Percentiles rank a stretch among this genome's conserved stretches.
Evolutionary conservation across 2,329 filamentous ascomycete species (phyloP).

Genomic region (Neofusicoccum umdonicola): DNA sequence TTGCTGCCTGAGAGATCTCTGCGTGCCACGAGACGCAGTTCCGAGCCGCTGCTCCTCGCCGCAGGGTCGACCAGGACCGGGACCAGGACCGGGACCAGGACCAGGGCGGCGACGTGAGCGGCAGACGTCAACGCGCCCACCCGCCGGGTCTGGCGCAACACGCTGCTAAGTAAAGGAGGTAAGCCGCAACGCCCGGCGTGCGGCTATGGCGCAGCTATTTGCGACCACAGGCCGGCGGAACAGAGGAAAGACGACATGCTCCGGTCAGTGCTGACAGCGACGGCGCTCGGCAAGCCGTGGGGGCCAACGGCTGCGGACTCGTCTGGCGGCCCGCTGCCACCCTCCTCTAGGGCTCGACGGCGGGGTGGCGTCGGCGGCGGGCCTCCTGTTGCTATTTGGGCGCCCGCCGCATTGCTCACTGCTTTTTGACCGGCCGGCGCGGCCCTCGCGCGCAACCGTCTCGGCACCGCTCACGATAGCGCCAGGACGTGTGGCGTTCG

Average conservation of each 20-base stretch:
- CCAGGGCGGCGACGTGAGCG: neutral
- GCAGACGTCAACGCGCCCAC: neutral
- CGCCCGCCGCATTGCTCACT: neutral
- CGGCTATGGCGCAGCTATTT: conserved; percentile 11
- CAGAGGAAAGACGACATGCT: neutral
- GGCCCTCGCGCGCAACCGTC: neutral
- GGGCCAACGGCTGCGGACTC: neutral
- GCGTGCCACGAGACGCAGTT: neutral
- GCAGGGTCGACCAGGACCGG: neutral
- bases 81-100: neutral
- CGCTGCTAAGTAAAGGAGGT: conserved; percentile 1
- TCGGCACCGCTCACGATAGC: neutral
- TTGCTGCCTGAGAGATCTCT: neutral
- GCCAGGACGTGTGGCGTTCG: neutral
- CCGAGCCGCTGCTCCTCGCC: neutral
- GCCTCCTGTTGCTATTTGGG: neutral
- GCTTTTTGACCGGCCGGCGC: neutral
- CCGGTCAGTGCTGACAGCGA: neutral
- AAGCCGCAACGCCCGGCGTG: neutral
- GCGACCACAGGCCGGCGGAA: neutral
- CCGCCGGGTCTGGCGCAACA: neutral
- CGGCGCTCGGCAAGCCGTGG: neutral
- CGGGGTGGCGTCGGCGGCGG: conserved; percentile 2
- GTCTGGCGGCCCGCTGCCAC: neutral
- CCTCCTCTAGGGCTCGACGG: neutral